Evolutionary conservation across 1,284 basidiomycete genomes (phyloP), one percentile per base, ranked within the genome.

Genomic region (Cryptococcus depauperatus): DNA sequence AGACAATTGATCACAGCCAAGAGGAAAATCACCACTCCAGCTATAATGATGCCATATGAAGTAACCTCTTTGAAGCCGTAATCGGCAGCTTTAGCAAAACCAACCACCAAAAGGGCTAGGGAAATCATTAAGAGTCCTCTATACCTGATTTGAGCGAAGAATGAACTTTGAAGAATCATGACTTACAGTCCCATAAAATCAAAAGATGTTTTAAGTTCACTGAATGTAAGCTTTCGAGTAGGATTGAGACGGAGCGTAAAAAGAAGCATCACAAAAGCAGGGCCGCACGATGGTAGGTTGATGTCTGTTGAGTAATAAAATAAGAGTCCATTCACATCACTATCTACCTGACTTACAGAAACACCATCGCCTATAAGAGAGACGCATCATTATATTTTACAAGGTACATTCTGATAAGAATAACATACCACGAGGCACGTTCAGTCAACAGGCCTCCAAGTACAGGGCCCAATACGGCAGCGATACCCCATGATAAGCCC

Each of bases 241-340:
- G 71, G 67, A 51, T 91, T 88, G 29, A 95, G 75, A 56, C 90
- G 83, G 37, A 95, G 78, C 71, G 83, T 85, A 64, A 85, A 79
- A 61, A 86, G 83, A 7, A 93, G 72, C 27, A 88, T 64, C 3
- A 68, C 69, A 21, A 80, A 78, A 3, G 88, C 86, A 32, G 85
- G 58, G 8, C 55, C 68, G 27, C 61, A 63, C 0, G 61, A 64
- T 0, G 69, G 69, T 1, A 74, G 57, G 53, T 74, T 74, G 59
- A 72, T 58, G 25, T 50, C 48, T 50, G 2, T 21, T 18, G 19
- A 27, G 13, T 11, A 18, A 19, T 25, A 29, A 26, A 5, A 25
- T 48, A n/a, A 46, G 49, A 3, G 19, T 14, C 5, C 28, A 11
- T 10, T 38, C 37, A 22, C 18, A 11, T 10, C 16, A 22, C 18